These are phyloP conservation scores for Pelomyxa schiedti DNA, from an alignment of 78 protist genomes.

Conservation along the genomic window DNA sequence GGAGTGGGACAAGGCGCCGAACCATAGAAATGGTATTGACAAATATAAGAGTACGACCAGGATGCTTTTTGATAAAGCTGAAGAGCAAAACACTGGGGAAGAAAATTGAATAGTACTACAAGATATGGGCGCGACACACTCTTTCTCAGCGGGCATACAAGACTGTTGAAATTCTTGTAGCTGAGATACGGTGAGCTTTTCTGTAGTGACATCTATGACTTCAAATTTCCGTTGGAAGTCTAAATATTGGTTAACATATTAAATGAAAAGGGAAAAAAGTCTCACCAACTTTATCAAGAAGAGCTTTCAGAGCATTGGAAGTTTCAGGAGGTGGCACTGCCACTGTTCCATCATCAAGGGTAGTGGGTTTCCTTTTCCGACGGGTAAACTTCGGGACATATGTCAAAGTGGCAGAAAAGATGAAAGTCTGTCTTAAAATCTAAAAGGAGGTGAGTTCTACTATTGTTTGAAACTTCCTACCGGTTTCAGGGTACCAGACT, in stretches of 20 bases:
- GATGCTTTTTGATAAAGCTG: conserved; percentile 27
- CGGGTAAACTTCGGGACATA: too few relatives aligned
- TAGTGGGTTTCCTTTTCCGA: too few relatives aligned
- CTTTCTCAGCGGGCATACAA: neutral
- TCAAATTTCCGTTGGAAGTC: conserved; percentile 34
- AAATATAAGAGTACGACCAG: conserved; percentile 66
- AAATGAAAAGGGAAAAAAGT: too few relatives aligned
- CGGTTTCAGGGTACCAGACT: neutral
- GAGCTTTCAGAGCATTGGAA: too few relatives aligned
- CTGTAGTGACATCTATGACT: conserved; percentile 21
- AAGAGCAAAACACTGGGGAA: conserved; percentile 21
- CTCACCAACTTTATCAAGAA: too few relatives aligned
- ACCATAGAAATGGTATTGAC: conserved; percentile 57
- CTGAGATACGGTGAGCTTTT: conserved; percentile 16
- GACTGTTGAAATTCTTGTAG: conserved; percentile 24
- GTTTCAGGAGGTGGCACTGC: too few relatives aligned
- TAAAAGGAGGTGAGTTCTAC: neutral
- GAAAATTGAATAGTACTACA: neutral
- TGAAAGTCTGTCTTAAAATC: conserved; percentile 36
- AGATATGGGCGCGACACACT: neutral
- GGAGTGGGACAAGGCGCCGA: conserved; percentile 10
- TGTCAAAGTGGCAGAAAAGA: conserved; percentile 42
- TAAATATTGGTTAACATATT: too few relatives aligned
- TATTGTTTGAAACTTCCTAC: neutral
- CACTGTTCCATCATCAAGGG: too few relatives aligned